These are phyloP conservation scores for Alternaria gansuensis DNA, from an alignment of 2,329 filamentous ascomycete genomes.

Conservation along the genomic window DNA sequence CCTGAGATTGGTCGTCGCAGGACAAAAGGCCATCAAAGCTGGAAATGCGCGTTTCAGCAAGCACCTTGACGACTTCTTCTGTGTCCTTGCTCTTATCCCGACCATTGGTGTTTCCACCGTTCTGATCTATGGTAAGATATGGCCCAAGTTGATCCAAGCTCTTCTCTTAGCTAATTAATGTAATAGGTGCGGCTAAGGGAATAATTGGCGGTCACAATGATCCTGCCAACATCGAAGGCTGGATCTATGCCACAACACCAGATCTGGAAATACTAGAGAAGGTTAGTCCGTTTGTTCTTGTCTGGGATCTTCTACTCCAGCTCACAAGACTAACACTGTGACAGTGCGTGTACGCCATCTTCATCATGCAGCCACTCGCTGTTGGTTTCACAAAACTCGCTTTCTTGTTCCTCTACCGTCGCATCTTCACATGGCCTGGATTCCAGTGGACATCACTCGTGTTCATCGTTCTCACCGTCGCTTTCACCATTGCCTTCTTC, in stretches of 20 bases:
- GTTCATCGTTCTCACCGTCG: constrained; percentile 9
- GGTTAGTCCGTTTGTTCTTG: background rate
- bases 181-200: constrained; percentile 12
- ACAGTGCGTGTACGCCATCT: constrained; percentile 17
- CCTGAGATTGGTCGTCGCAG: constrained; percentile 1
- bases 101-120: constrained; percentile 16
- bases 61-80: constrained; percentile 16
- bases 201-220: constrained; percentile 17
- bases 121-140: constrained; percentile 15
- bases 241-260: constrained; percentile 16
- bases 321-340: background rate
- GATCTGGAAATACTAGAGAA: constrained; percentile 15
- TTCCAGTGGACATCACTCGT: constrained; percentile 10
- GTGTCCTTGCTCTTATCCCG: constrained; percentile 13
- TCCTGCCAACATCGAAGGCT: constrained; percentile 9
- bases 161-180: background rate
- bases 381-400: constrained; percentile 16
- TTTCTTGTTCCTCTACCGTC: constrained; percentile 19
- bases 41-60: constrained; percentile 5
- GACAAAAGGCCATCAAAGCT: background rate
- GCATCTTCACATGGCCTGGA: constrained; percentile 13
- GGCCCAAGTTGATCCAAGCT: background rate
- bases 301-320: no score
- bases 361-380: constrained; percentile 19
- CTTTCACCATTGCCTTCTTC: constrained; percentile 16